Base-by-base conservation (phyloP, 306 rosid species). In the Boehmeria nivea region DNA sequence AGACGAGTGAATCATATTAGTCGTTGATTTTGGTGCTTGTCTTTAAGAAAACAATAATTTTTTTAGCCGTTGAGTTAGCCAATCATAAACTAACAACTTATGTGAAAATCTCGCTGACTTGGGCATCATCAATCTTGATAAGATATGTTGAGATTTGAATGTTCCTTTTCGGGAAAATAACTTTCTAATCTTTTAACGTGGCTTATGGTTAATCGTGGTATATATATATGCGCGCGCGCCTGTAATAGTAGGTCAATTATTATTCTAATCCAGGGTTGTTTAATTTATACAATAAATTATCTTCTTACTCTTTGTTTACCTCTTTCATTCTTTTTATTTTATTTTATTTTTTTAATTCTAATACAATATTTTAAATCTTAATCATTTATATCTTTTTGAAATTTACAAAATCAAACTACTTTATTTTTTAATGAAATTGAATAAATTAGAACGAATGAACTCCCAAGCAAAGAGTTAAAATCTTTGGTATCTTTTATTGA, bases 101-200 rank as follows among this genome's bases (percentile, higher is more conserved):
- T 8, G 8, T 28, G 34, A 28, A 28, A 28, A 8, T 28, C 8
- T 3, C 3, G 3, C 34, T 28, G 5, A 8, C 5, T 28, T 28
- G 34, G 38, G 43, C 36, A 37, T 47, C 60, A 17, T 50, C 24
- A 59, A 67, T 59, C 72, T 28, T 40, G 51, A 48, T 59, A 50
- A 67, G 57, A 52, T 56, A 27, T 40, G 51, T 36, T 51, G 43
- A 57, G 49, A 52, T 56, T 27, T 56, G 45, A 44, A 56, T 56
- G 21, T 51, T 22, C 61, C 61, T 16, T 56, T 56, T 37, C 12
- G 12, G 61, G 47, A 0, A 20, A 56, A 20, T 38, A 38, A 14
- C 59, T 53, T 53, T 53, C 59, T 34, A 31, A 26, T 42, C 1
- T 64, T 67, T 19, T 56, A 28, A 48, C 67, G 69, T 67, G 72